These are phyloP conservation scores for Tarenaya hassleriana DNA, from an alignment of 345 rosid genomes.

Conservation along the genomic window DNA sequence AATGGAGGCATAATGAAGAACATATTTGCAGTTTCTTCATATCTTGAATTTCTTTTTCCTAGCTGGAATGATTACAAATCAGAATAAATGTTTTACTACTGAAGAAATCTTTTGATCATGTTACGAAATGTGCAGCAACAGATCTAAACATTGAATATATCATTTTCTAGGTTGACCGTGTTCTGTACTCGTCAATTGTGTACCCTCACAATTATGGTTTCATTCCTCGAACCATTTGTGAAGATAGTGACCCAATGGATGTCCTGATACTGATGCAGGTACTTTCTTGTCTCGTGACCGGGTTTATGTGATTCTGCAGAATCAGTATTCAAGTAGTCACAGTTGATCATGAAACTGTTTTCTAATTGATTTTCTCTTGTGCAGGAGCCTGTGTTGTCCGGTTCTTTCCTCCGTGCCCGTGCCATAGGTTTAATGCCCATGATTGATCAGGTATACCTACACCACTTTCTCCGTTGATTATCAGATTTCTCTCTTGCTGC, in stretches of 20 bases:
- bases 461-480: background rate
- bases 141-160: slow-evolving; percentile 1
- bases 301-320: too few species aligned
- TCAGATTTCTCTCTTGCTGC: slow-evolving; percentile 2
- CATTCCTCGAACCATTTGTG: slow-evolving; percentile 92
- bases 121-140: background rate
- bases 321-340: background rate
- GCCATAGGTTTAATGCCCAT: slow-evolving; percentile 98
- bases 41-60: background rate
- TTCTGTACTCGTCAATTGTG: slow-evolving; percentile 95
- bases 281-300: slow-evolving; percentile 10
- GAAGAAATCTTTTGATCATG: background rate
- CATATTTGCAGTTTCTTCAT: too few species aligned
- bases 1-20: background rate
- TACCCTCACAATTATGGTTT: slow-evolving; percentile 99
- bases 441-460: slow-evolving; percentile 74
- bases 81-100: background rate
- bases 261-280: slow-evolving; percentile 98
- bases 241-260: slow-evolving; percentile 97
- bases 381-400: slow-evolving; percentile 92
- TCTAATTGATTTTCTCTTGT: slow-evolving; percentile 13
- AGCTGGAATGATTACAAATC: background rate
- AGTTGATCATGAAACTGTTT: slow-evolving; percentile 1
- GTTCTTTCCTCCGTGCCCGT: slow-evolving; percentile 92
- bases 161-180: slow-evolving; percentile 76